A percentile compares a stretch with the other conserved stretches of the same genome.
Evolutionary conservation across 2,329 filamentous ascomycete species (phyloP).

Genomic region (Blastomyces silverae): DNA sequence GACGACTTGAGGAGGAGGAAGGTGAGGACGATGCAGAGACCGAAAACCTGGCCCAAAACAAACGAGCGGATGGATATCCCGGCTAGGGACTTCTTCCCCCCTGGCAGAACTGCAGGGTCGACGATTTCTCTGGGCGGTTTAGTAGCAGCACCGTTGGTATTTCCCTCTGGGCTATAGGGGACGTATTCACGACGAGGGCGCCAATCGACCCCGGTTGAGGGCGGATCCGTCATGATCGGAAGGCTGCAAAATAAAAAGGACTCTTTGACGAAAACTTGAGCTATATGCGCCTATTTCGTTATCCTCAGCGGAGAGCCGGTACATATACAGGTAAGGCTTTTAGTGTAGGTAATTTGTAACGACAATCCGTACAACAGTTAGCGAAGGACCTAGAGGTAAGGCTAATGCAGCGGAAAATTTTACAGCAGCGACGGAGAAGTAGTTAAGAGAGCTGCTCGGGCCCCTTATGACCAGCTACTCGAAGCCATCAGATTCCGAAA

Average conservation of each 20-base stretch:
- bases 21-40: slow-evolving; percentile 30
- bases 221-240: neutral
- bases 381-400: too few relatives aligned
- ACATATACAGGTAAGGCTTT: neutral
- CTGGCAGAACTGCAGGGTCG: slow-evolving; percentile 33
- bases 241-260: neutral
- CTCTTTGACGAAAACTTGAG: neutral
- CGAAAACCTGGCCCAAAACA: slow-evolving; percentile 38
- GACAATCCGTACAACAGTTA: neutral
- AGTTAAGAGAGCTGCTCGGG: neutral
- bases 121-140: slow-evolving; percentile 20
- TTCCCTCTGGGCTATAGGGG: slow-evolving; percentile 6
- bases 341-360: neutral
- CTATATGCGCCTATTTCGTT: neutral
- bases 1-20: slow-evolving; percentile 26
- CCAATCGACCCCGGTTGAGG: slow-evolving; percentile 7
- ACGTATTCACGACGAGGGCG: slow-evolving; percentile 9
- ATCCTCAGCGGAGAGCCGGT: neutral
- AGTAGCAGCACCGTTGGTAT: neutral
- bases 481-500: neutral
- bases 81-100: slow-evolving; percentile 39
- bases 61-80: slow-evolving; percentile 44
- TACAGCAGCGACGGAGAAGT: neutral
- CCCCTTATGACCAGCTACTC: neutral
- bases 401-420: neutral